Conservation (phyloP, 179 eudicot genomes). For the Drosera spatulata region DNA sequence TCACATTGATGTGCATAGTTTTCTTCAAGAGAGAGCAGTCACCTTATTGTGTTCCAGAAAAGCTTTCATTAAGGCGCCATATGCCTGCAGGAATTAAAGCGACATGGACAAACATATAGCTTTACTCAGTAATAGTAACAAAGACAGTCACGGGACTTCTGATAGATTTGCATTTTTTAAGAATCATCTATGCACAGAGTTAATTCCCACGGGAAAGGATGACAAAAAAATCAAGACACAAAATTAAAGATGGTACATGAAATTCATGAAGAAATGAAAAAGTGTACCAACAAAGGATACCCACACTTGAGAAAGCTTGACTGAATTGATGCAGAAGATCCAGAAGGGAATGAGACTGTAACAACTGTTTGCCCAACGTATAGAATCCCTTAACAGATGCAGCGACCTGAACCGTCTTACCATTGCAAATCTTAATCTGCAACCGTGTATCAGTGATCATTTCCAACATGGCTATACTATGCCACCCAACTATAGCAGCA, state of each 20-base stretch:
- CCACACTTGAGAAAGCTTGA: slow-evolving; percentile 91
- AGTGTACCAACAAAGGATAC: slow-evolving; percentile 7
- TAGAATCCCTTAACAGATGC: slow-evolving; percentile 87
- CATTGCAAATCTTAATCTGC: slow-evolving; percentile 97
- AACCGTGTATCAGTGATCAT: not conserved
- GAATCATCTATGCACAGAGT: too few relatives aligned
- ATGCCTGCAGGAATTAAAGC: slow-evolving; percentile 42
- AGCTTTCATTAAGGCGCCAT: slow-evolving; percentile 76
- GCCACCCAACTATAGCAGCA: too few relatives aligned
- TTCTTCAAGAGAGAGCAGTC: slow-evolving; percentile 6
- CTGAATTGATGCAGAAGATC: slow-evolving; percentile 98
- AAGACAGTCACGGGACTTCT: too few relatives aligned
- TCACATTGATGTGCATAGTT: too few relatives aligned
- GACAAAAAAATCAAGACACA: too few relatives aligned
- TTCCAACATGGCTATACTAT: too few relatives aligned
- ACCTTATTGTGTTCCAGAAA: slow-evolving; percentile 81
- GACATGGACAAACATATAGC: not conserved
- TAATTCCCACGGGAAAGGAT: too few relatives aligned
- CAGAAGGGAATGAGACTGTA: slow-evolving; percentile 75
- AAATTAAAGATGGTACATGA: not conserved
- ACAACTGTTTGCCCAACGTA: slow-evolving; percentile 63
- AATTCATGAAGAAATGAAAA: too few relatives aligned
- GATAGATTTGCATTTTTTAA: too few relatives aligned
- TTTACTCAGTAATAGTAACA: not conserved
- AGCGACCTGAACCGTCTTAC: slow-evolving; percentile 73